These are phyloP conservation scores for Dorcoceras hygrometricum DNA, from an alignment of 257 asterid species.

Conservation along the genomic window DNA sequence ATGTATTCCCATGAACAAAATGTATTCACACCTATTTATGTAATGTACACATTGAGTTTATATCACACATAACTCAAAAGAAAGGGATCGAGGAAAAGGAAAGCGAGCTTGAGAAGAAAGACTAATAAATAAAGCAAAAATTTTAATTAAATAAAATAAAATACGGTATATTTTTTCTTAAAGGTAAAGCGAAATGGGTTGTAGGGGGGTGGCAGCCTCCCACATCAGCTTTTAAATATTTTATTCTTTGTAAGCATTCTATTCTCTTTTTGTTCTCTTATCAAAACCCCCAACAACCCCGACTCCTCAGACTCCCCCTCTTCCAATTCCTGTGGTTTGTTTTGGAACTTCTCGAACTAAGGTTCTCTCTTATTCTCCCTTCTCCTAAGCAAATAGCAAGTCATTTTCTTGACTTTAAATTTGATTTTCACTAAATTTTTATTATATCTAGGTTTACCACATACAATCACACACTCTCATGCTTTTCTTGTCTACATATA, in stretches of 20 bases:
- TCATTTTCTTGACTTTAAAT: background rate
- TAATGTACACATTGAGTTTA: background rate
- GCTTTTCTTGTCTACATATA: too few relatives aligned
- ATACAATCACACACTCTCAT: too few relatives aligned
- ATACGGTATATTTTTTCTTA: slow-evolving; percentile 27
- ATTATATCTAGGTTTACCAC: background rate
- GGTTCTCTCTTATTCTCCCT: slow-evolving; percentile 32
- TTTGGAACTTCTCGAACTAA: slow-evolving; percentile 35
- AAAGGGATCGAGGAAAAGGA: background rate
- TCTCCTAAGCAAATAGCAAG: background rate
- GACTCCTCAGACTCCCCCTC: slow-evolving; percentile 30
- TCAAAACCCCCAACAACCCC: slow-evolving; percentile 38
- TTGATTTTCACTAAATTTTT: too few relatives aligned
- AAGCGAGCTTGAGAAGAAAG: slow-evolving; percentile 41
- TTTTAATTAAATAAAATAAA: slow-evolving; percentile 16
- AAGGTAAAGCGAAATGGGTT: slow-evolving; percentile 39
- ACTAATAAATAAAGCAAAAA: slow-evolving; percentile 26
- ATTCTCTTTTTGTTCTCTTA: slow-evolving; percentile 60
- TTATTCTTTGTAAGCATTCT: slow-evolving; percentile 18
- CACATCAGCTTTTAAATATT: slow-evolving; percentile 39
- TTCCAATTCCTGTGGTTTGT: slow-evolving; percentile 25
- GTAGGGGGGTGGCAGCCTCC: slow-evolving; percentile 36
- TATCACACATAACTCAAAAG: background rate
- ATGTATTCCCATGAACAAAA: background rate
- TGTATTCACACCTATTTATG: background rate